Evolutionary conservation across 495 filamentous ascomycete genomes (phyloP).

Genomic region (Penicillium soppii): DNA sequence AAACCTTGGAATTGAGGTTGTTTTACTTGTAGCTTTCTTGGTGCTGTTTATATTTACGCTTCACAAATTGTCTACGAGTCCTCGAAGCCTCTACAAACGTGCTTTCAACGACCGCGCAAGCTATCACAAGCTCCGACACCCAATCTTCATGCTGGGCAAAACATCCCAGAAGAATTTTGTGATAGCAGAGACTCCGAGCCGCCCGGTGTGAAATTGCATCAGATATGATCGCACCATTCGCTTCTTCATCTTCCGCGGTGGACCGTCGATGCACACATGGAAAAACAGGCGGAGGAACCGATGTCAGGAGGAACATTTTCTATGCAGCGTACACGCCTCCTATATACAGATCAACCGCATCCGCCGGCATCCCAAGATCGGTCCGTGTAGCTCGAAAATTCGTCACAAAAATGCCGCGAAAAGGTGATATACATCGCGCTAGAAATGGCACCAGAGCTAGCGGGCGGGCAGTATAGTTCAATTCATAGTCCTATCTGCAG

Average conservation of each 20-base stretch:
- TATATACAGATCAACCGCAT: conserved; percentile 42
- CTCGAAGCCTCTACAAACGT: not conserved
- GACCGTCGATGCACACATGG: not conserved
- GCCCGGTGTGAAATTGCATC: not conserved
- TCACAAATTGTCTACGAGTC: not conserved
- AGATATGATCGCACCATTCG: not conserved
- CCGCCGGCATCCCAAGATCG: conserved; percentile 13
- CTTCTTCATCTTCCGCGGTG: not conserved
- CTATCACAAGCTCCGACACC: not conserved
- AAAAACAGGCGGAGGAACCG: not conserved
- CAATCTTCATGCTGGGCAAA: not conserved
- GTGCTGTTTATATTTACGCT: not conserved
- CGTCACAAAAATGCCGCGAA: conserved; percentile 1
- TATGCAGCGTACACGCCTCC: conserved; percentile 44
- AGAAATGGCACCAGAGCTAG: conserved; percentile 14
- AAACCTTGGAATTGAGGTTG: too few relatives aligned
- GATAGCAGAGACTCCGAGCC: not conserved
- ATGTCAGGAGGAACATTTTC: conserved; percentile 25
- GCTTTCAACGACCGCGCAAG: not conserved
- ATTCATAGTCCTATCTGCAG: conserved; percentile 15
- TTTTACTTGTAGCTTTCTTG: not conserved
- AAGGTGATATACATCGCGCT: conserved; percentile 6
- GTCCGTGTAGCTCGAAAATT: conserved; percentile 13
- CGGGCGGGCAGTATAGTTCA: conserved; percentile 15
- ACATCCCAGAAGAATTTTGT: not conserved